A percentile compares a stretch with the other conserved stretches of the same genome.
Evolutionary conservation across 805 yeast genomes (phyloP).

Genomic region (Ogataea pignaliae): DNA sequence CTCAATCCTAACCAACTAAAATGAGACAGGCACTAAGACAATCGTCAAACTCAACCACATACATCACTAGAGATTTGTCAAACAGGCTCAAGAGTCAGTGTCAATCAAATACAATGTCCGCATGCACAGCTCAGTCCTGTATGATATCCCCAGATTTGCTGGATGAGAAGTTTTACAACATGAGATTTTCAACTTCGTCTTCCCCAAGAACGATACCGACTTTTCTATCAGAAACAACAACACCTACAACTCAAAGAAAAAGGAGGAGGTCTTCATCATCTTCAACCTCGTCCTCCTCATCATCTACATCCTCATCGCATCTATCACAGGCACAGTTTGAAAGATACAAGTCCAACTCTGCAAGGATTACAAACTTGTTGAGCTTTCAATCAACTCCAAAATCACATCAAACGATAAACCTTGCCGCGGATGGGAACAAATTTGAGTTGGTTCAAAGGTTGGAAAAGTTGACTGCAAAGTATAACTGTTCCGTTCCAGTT

Average conservation of each 20-base stretch:
- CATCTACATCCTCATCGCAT: background rate
- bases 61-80: constrained; percentile 9
- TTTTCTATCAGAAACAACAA: background rate
- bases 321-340: constrained; percentile 24
- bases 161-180: constrained; percentile 10
- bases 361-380: constrained; percentile 13
- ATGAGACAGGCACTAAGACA: constrained; percentile 17
- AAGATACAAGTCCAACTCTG: constrained; percentile 15
- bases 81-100: constrained; percentile 5
- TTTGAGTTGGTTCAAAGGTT: constrained; percentile 17
- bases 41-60: constrained; percentile 2
- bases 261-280: background rate
- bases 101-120: background rate
- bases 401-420: background rate
- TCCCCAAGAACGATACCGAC: background rate
- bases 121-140: background rate
- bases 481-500: constrained; percentile 21
- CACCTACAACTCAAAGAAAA: too few species aligned
- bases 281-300: background rate
- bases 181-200: constrained; percentile 2
- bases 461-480: constrained; percentile 18
- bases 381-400: background rate
- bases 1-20: background rate
- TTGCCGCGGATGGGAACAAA: constrained; percentile 2
- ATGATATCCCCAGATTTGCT: constrained; percentile 11